Conservation (phyloP, 257 asterid species). For the Jaltomata sinuosa region DNA sequence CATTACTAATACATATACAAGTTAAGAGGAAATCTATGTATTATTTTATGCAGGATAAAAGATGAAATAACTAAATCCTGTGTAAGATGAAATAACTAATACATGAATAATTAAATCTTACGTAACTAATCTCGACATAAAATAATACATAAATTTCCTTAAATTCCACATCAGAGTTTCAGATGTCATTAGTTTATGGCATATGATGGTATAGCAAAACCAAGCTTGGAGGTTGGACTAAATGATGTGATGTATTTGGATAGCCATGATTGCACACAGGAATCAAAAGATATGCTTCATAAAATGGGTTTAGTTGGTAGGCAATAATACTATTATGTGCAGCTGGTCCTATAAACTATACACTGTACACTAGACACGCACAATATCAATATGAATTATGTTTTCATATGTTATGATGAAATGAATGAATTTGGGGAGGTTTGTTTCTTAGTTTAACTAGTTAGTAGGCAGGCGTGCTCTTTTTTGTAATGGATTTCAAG, state of each 20-base stretch:
- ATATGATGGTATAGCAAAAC: not conserved
- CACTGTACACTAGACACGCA: not conserved
- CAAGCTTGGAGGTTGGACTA: not conserved
- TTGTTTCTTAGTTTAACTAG: not conserved
- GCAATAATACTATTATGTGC: not conserved
- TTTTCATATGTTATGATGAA: not conserved
- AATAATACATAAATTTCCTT: too few species aligned
- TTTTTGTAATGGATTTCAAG: conserved; percentile 10
- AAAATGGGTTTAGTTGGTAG: conserved; percentile 1
- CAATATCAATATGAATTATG: not conserved
- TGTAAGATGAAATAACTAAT: not conserved
- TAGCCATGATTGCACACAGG: not conserved
- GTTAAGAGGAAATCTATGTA: not conserved
- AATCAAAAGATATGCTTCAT: not conserved
- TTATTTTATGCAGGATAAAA: not conserved
- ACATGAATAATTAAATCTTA: too few species aligned
- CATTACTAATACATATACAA: not conserved
- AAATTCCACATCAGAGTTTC: not conserved
- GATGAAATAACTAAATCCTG: not conserved
- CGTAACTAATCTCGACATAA: too few species aligned
- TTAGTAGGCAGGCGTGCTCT: conserved; percentile 1
- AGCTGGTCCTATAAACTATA: not conserved
- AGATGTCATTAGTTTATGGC: not conserved
- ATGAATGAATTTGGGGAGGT: not conserved
- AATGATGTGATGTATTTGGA: not conserved